phyloP scores from a whole-genome alignment of 2,329 filamentous ascomycete species.

The Talaromyces sp. region DNA sequence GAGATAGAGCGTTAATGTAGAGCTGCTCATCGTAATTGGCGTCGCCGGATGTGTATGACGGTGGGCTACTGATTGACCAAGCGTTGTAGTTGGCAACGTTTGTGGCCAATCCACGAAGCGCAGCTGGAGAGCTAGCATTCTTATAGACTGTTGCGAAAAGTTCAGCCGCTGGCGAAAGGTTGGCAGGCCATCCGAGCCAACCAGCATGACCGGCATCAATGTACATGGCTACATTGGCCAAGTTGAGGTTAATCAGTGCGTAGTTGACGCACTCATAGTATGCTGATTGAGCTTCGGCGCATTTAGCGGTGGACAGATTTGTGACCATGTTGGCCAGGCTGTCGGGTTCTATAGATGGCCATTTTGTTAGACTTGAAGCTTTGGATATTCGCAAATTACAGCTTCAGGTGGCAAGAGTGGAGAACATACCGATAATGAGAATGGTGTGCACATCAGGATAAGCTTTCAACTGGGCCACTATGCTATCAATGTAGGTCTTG shows the following conservation, averaged over 20 bases:
- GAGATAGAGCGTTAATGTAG: conserved; percentile 51
- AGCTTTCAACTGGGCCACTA: conserved; percentile 50
- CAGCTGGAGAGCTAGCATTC: conserved; percentile 44
- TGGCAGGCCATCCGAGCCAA: conserved; percentile 62
- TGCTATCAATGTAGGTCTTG: conserved; percentile 54
- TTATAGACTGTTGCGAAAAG: conserved; percentile 49
- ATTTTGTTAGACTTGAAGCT: background rate
- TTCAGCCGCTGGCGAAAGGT: conserved; percentile 51
- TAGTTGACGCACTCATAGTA: conserved; percentile 57
- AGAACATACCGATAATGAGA: conserved; percentile 46
- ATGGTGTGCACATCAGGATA: conserved; percentile 53
- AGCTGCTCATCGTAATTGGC: conserved; percentile 53
- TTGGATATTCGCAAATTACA: background rate
- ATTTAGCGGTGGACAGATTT: conserved; percentile 54
- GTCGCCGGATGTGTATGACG: conserved; percentile 45
- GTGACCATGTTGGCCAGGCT: conserved; percentile 61
- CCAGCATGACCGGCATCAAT: conserved; percentile 61
- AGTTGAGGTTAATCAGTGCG: conserved; percentile 54
- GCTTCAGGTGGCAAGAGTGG: background rate
- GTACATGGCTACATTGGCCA: conserved; percentile 62
- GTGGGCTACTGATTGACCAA: conserved; percentile 45
- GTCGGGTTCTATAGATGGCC: conserved; percentile 53
- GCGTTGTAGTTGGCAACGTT: conserved; percentile 60
- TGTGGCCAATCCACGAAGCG: conserved; percentile 53
- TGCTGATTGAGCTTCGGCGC: conserved; percentile 51